Percentiles rank a stretch among this genome's conserved stretches.
These are phyloP conservation scores for Smallanthus sonchifolius DNA, from an alignment of 129 eudicot species.

Conservation along the genomic window DNA sequence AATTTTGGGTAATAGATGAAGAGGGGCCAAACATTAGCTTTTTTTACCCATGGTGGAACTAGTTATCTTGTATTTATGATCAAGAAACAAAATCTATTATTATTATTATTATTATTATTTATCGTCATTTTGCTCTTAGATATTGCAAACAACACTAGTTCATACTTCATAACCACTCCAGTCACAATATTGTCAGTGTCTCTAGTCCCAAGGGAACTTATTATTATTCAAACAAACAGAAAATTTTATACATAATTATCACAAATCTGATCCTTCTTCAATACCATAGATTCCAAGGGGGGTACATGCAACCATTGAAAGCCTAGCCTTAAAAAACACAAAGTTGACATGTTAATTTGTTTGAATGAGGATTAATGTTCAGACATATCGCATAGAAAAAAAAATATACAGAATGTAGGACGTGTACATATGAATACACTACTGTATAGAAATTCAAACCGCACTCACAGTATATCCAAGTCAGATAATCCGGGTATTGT, in stretches of 20 bases:
- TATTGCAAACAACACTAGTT: not conserved
- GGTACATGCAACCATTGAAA: slow-evolving; percentile 15
- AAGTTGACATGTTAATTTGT: slow-evolving; percentile 16
- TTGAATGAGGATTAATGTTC: not conserved
- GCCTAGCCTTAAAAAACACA: slow-evolving; percentile 27
- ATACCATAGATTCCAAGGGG: slow-evolving; percentile 16
- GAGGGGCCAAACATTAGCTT: slow-evolving; percentile 12
- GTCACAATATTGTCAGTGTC: not conserved
- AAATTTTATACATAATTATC: slow-evolving; percentile 8
- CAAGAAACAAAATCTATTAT: slow-evolving; percentile 1
- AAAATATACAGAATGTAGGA: not conserved
- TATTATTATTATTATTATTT: not conserved
- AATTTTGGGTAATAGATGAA: slow-evolving; percentile 14
- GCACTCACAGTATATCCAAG: slow-evolving; percentile 38
- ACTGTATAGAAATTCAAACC: not conserved
- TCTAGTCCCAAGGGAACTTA: not conserved
- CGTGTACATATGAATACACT: not conserved
- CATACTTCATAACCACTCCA: slow-evolving; percentile 10
- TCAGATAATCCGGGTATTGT: slow-evolving; percentile 70
- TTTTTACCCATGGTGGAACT: slow-evolving; percentile 10
- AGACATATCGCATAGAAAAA: not conserved
- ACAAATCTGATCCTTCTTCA: slow-evolving; percentile 21
- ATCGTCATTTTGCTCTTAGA: not conserved
- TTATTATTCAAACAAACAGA: slow-evolving; percentile 3
- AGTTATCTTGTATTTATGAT: slow-evolving; percentile 28